phyloP scores from a whole-genome alignment of 306 rosid species.

The Casuarina glauca region DNA sequence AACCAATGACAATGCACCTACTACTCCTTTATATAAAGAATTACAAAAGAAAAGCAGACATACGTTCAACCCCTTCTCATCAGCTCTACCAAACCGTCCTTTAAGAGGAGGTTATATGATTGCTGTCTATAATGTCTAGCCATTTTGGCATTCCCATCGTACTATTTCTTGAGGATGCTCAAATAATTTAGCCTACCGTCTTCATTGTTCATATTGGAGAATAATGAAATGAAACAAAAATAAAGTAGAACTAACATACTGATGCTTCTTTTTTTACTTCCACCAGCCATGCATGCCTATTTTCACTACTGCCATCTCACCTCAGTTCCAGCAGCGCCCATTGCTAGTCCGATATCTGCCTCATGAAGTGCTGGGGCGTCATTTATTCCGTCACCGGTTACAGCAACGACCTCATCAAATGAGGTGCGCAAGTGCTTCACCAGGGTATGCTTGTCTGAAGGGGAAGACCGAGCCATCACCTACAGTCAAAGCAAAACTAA shows the following conservation, averaged over 20 bases:
- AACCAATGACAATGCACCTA: not conserved
- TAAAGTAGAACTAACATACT: not conserved
- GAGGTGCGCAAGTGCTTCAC: conserved; percentile 89
- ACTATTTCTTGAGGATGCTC: not conserved
- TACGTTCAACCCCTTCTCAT: not conserved
- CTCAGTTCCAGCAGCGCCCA: conserved; percentile 99
- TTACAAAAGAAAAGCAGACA: not conserved
- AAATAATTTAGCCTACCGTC: not conserved
- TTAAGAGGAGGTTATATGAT: not conserved
- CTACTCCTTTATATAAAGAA: not conserved
- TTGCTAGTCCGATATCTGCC: conserved; percentile 98
- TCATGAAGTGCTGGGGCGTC: conserved; percentile 99
- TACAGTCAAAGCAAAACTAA: conserved; percentile 24
- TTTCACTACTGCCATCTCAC: conserved; percentile 41
- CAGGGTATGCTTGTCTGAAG: conserved; percentile 86
- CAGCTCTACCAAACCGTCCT: not conserved
- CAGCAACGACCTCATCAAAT: conserved; percentile 91
- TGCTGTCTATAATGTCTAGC: not conserved
- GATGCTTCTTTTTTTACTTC: not conserved
- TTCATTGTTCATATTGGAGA: not conserved
- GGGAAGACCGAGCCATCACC: conserved; percentile 99
- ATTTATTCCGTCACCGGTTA: conserved; percentile 97
- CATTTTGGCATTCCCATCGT: not conserved
- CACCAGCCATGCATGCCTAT: not conserved
- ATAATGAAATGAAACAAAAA: not conserved